Percentiles rank a stretch among this genome's conserved stretches.
phyloP scores from a whole-genome alignment of 1,284 basidiomycete species.

The Tetrapyrgos nigripes region DNA sequence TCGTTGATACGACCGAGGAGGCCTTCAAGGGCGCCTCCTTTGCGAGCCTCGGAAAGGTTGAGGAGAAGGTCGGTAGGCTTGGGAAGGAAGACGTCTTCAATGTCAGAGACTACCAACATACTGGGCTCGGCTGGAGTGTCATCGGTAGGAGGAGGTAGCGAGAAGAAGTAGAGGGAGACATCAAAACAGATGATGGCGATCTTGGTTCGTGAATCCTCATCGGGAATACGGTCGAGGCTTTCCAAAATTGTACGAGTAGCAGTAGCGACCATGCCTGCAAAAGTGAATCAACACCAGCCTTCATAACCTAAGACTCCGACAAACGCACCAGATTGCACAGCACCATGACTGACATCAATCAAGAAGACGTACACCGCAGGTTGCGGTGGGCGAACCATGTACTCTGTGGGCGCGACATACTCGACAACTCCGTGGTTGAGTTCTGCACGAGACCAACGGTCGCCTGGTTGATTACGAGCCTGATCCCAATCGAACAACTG shows the following conservation, averaged over 20 bases:
- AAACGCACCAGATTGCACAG: constrained; percentile 80
- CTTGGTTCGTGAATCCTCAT: constrained; percentile 93
- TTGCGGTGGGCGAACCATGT: constrained; percentile 99
- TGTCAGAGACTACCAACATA: constrained; percentile 97
- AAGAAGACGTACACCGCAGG: constrained; percentile 97
- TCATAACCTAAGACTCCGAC: not conserved
- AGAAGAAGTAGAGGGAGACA: constrained; percentile 96
- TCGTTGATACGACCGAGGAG: constrained; percentile 87
- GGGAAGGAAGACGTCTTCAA: constrained; percentile 97
- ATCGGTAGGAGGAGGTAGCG: constrained; percentile 75
- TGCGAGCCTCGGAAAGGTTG: constrained; percentile 88
- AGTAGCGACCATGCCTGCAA: constrained; percentile 93
- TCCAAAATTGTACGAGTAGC: constrained; percentile 96
- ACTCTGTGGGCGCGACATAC: constrained; percentile 97
- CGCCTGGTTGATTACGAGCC: constrained; percentile 90
- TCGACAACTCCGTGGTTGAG: constrained; percentile 95
- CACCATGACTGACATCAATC: constrained; percentile 94
- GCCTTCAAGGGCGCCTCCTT: constrained; percentile 71
- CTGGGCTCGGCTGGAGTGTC: constrained; percentile 63
- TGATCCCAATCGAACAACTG: constrained; percentile 99
- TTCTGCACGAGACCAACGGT: constrained; percentile 94
- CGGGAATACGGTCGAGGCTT: constrained; percentile 94
- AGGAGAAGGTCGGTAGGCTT: constrained; percentile 96
- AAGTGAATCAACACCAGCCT: not conserved
- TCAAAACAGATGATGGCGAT: constrained; percentile 95